Evolutionary conservation across 495 filamentous ascomycete species (phyloP).

Genomic region (Aspergillus saccharolyticus): DNA sequence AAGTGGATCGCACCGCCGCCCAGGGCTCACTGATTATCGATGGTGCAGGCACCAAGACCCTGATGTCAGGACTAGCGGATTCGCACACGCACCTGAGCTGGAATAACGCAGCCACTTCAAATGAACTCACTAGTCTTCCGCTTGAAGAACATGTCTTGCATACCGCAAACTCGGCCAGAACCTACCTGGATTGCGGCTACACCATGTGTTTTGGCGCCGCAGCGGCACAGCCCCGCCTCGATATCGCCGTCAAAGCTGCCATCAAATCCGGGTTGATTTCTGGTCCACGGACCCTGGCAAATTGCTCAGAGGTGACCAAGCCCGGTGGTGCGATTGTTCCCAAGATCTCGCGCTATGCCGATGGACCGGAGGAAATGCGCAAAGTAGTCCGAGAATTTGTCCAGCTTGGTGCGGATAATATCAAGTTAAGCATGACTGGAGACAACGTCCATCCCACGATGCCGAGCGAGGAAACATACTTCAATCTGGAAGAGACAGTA

Average conservation of each 20-base stretch:
- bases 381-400: conserved; percentile 41
- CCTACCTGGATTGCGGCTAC: conserved; percentile 42
- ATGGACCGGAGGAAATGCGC: conserved; percentile 43
- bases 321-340: conserved; percentile 40
- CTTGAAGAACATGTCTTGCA: conserved; percentile 47
- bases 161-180: conserved; percentile 38
- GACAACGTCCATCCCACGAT: conserved; percentile 32
- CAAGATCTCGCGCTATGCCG: conserved; percentile 45
- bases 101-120: conserved; percentile 38
- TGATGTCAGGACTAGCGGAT: conserved; percentile 48
- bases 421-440: conserved; percentile 51
- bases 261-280: conserved; percentile 52
- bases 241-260: conserved; percentile 48
- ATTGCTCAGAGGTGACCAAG: conserved; percentile 45
- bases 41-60: conserved; percentile 33
- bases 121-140: conserved; percentile 32
- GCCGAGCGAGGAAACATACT: conserved; percentile 46
- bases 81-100: conserved; percentile 48
- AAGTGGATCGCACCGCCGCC: conserved; percentile 30
- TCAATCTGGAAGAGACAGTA: conserved; percentile 41
- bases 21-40: conserved; percentile 25
- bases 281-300: conserved; percentile 46
- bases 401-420: conserved; percentile 44
- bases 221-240: conserved; percentile 45
- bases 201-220: conserved; percentile 51